phyloP scores from a whole-genome alignment of 805 yeast genomes.

The Blastobotrys mokoenaii region DNA sequence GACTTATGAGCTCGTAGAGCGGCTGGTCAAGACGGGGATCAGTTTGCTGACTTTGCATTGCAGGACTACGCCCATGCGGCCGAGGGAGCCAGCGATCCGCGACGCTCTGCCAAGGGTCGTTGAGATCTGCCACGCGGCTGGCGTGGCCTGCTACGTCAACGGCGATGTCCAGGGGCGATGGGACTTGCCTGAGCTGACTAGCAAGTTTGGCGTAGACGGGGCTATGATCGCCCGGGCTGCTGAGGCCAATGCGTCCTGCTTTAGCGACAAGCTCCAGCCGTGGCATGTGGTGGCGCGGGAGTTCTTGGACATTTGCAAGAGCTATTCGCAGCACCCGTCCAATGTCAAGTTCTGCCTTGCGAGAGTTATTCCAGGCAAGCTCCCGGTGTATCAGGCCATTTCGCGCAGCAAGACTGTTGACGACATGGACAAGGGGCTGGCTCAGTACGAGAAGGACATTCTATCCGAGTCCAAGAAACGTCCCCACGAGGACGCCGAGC shows the following conservation, averaged over 20 bases:
- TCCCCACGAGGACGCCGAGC: neutral
- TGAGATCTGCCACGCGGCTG: constrained; percentile 48
- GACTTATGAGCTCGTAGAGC: constrained; percentile 50
- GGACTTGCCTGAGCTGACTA: constrained; percentile 48
- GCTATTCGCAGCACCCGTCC: constrained; percentile 53
- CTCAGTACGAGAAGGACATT: neutral
- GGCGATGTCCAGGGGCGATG: constrained; percentile 56
- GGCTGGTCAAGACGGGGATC: constrained; percentile 70
- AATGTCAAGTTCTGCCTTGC: constrained; percentile 77
- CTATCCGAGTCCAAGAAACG: neutral
- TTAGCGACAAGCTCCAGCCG: constrained; percentile 37
- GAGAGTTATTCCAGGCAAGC: constrained; percentile 73
- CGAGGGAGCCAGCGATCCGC: constrained; percentile 69
- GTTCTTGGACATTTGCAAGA: constrained; percentile 44
- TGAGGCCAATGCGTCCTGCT: constrained; percentile 77
- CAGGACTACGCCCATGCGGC: constrained; percentile 79
- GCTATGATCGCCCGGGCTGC: constrained; percentile 93
- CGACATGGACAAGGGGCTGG: constrained; percentile 5
- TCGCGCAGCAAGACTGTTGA: constrained; percentile 44
- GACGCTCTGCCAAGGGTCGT: constrained; percentile 57
- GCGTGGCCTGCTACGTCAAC: constrained; percentile 70
- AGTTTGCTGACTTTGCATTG: constrained; percentile 84
- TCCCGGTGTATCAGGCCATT: constrained; percentile 47
- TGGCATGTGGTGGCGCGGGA: constrained; percentile 53
- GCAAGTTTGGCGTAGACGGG: constrained; percentile 53